These are phyloP conservation scores for Yarrowia phangngaensis DNA, from an alignment of 805 yeast genomes.

Conservation along the genomic window DNA sequence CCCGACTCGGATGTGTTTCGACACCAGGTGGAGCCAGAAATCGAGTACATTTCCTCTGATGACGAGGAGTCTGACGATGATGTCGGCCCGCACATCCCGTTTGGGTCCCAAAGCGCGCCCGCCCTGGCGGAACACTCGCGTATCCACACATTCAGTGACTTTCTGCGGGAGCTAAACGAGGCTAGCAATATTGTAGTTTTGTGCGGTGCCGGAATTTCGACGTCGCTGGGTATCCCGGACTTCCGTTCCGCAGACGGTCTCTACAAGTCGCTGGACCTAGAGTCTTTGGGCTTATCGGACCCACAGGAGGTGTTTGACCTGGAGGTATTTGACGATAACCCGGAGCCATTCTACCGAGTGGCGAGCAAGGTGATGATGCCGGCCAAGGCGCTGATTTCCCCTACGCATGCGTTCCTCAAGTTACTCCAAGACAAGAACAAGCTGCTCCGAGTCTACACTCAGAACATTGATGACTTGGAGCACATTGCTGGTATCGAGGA, in stretches of 20 bases:
- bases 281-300: conserved; percentile 66
- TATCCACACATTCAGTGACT: conserved; percentile 52
- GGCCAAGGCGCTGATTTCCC: conserved; percentile 50
- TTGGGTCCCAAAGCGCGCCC: neutral
- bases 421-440: conserved; percentile 71
- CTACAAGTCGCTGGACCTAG: conserved; percentile 57
- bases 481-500: conserved; percentile 67
- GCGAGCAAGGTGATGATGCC: conserved; percentile 85
- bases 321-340: conserved; percentile 66
- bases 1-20: conserved; percentile 7
- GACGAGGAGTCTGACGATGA: neutral
- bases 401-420: conserved; percentile 76
- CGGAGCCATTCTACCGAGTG: conserved; percentile 75
- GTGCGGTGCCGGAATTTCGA: conserved; percentile 93
- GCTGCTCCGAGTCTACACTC: conserved; percentile 79
- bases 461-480: conserved; percentile 85
- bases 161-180: conserved; percentile 49
- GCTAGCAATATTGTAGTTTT: conserved; percentile 65
- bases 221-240: conserved; percentile 87
- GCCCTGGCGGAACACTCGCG: neutral
- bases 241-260: conserved; percentile 86
- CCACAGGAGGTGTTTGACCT: conserved; percentile 89
- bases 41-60: conserved; percentile 17
- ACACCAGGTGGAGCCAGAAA: neutral
- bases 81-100: neutral